These are phyloP conservation scores for Echinosophora koreensis DNA, from an alignment of 306 rosid species.

Conservation along the genomic window DNA sequence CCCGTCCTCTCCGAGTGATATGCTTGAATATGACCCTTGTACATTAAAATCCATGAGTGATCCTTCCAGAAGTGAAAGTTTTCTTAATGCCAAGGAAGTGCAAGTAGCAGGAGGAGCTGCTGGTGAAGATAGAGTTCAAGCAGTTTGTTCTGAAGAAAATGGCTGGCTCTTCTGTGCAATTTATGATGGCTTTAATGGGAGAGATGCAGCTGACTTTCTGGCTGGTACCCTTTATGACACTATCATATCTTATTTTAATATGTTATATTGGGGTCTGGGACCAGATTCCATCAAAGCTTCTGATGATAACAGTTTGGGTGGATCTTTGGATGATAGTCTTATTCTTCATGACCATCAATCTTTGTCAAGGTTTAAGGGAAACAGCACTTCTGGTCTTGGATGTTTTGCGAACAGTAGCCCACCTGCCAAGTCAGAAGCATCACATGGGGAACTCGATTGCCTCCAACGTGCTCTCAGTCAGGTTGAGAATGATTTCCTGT, in stretches of 20 bases:
- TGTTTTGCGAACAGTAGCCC: conserved; percentile 41
- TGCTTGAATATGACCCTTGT: conserved; percentile 68
- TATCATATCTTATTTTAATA: conserved; percentile 63
- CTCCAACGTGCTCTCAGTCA: conserved; percentile 81
- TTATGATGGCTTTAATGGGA: conserved; percentile 96
- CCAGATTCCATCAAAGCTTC: conserved; percentile 55
- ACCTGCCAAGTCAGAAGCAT: conserved; percentile 46
- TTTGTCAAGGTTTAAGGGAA: conserved; percentile 34
- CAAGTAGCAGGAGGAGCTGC: conserved; percentile 99
- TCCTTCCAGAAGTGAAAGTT: conserved; percentile 74
- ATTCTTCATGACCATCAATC: conserved; percentile 43
- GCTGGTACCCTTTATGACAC: conserved; percentile 92
- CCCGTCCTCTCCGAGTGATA: conserved; percentile 72
- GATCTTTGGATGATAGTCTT: conserved; percentile 52
- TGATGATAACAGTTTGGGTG: conserved; percentile 40
- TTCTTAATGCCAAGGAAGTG: conserved; percentile 78
- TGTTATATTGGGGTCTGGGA: conserved; percentile 66
- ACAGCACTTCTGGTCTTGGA: conserved; percentile 39
- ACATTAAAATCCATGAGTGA: conserved; percentile 69
- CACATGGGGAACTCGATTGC: conserved; percentile 72
- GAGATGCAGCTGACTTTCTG: conserved; percentile 97
- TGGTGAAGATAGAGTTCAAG: conserved; percentile 99
- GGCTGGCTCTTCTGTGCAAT: conserved; percentile 98
- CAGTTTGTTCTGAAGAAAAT: conserved; percentile 97
- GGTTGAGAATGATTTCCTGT: conserved; percentile 88